Evolutionary conservation across 2,329 filamentous ascomycete genomes (phyloP), one percentile per base, ranked within the genome.

Genomic region (Westerdykella aurantiaca): DNA sequence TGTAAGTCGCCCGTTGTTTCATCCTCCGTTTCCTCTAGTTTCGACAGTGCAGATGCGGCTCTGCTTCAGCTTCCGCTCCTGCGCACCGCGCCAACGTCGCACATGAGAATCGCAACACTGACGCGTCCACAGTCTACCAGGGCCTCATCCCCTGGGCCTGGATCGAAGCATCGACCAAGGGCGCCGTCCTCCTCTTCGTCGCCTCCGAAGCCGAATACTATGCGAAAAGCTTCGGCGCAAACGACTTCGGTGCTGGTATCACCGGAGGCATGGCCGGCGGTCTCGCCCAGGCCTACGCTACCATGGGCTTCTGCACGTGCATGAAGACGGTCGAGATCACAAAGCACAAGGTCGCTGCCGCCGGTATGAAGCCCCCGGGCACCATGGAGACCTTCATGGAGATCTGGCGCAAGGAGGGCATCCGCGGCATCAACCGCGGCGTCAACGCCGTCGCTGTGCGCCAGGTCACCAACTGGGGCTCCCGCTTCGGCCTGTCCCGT

Each of bases 251-350:
- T 41, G 82, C 83, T 57, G 93, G 93, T 67, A 97, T 98, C 73
- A 68, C 78, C 25, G 93, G 93, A 63, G 93, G 93, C 71, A 88
- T 98, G 77, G 79, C 83, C 17, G 93, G 93, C 68, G 93, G 93
- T 79, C 83, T 98, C 47, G 93, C 91, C 38, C 93, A 98, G 76
- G 93, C 93, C 48, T 98, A 98, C 70, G 93, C 93, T 55, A 98
- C 93, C 69, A 98, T 98, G 91, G 93, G 93, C 58, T 98, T 98
- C 83, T 98, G 93, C 75, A 98, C 93, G 50, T 98, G 93, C 81
- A 98, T 98, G 93, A 98, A 98, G 83, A 98, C 93, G 52, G 93
- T 97, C 56, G 93, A 98, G 73, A 98, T 98, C 73, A 98, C 93
- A 66, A 94, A 96, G 76, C 86, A 93, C 79, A 97, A 97, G 81